Evolutionary conservation across 139 green algal species (phyloP), one percentile per base, ranked within the genome.

Genomic region (Dunaliella primolecta): DNA sequence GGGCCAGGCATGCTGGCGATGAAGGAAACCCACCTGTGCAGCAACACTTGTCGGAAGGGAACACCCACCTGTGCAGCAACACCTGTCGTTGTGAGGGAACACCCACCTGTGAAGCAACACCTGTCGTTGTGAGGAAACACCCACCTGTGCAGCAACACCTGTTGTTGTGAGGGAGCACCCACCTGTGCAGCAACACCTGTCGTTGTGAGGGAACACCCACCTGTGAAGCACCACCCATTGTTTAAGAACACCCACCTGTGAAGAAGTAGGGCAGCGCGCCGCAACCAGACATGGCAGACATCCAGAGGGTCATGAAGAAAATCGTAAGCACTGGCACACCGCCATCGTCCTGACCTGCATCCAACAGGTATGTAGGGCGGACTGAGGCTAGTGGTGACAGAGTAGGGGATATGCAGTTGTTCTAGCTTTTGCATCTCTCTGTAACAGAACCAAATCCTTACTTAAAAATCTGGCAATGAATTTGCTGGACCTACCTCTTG

Each of bases 231-330:
- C n/a, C n/a, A n/a, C n/a, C n/a, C n/a, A n/a, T n/a, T n/a, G n/a
- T n/a, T n/a, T n/a, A n/a, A n/a, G n/a, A n/a, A n/a, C n/a, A 20
- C 29, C 2, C 71, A 78, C 71, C 29, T 81, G 76, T 31, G 32
- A 82, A 82, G 78, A 82, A 93, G 87, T 95, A 97, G n/a, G 95
- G 95, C 35, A 95, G 30, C 0, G 94, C 92, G 1, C 95, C 95
- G 25, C 97, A 83, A 30, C 92, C 93, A 0, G 88, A 84, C 1
- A 85, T 80, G 2, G 90, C 90, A 33, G 80, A 64, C 94, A 96
- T 96, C 80, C 89, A 57, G 1, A 88, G 74, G n/a, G 94, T 96
- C 86, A 95, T 90, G n/a, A 86, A n/a, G 0, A 95, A 31, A 29
- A 96, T 91, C 0, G 82, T 81, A 1, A 87, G 25, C 1, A 82